Conservation (phyloP, 208 protist species). For the Phytomonas sp. region DNA sequence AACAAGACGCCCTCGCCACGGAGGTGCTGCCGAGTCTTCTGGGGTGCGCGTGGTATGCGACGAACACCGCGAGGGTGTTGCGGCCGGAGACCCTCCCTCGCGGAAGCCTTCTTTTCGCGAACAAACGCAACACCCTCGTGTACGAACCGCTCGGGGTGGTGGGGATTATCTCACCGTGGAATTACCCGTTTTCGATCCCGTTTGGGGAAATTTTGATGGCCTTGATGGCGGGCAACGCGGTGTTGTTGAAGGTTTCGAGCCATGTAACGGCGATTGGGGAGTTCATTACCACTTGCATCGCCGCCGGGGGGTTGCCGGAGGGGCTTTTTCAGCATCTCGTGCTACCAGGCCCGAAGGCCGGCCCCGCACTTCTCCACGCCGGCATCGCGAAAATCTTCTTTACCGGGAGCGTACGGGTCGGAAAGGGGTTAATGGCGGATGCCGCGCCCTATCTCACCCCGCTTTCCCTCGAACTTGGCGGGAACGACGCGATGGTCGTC, state of each 20-base stretch:
- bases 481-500: constrained; percentile 80
- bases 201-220: constrained; percentile 80
- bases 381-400: constrained; percentile 80
- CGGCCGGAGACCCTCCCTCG: constrained; percentile 26
- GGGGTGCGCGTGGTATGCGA: constrained; percentile 72
- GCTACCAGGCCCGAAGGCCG: constrained; percentile 29
- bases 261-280: constrained; percentile 41
- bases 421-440: constrained; percentile 64
- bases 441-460: constrained; percentile 71
- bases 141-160: constrained; percentile 81
- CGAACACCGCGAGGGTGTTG: constrained; percentile 44
- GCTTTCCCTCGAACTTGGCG: constrained; percentile 75
- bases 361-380: constrained; percentile 28
- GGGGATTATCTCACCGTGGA: constrained; percentile 85
- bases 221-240: constrained; percentile 75
- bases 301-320: constrained; percentile 36
- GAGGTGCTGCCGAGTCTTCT: constrained; percentile 61
- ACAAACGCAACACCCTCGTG: constrained; percentile 68
- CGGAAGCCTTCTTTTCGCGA: constrained; percentile 57
- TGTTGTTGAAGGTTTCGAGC: constrained; percentile 68
- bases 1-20: constrained; percentile 63
- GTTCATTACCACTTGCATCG: constrained; percentile 62
- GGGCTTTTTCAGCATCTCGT: constrained; percentile 62
- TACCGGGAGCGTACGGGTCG: constrained; percentile 74
- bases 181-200: constrained; percentile 80